phyloP scores from a whole-genome alignment of 306 rosid species.

The Pachyrhizus erosus region DNA sequence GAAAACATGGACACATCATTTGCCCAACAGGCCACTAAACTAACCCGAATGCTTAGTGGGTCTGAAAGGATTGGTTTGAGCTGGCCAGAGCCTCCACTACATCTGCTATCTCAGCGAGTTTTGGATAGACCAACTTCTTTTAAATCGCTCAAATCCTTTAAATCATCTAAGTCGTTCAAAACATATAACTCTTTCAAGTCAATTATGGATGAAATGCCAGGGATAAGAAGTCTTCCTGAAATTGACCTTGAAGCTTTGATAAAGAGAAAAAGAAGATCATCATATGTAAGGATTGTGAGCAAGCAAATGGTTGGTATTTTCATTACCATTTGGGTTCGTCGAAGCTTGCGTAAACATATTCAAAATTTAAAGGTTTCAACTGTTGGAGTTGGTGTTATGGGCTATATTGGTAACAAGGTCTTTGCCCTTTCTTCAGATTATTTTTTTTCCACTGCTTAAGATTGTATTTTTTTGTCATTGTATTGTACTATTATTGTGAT shows the following conservation, averaged over 20 bases:
- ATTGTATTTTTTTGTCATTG: neutral
- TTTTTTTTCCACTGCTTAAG: neutral
- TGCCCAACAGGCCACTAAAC: constrained; percentile 55
- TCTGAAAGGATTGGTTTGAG: constrained; percentile 93
- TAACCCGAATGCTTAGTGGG: constrained; percentile 82
- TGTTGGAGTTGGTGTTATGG: constrained; percentile 99
- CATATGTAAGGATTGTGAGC: constrained; percentile 93
- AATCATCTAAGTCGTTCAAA: constrained; percentile 69
- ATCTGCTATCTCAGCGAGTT: constrained; percentile 67
- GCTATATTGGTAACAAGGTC: constrained; percentile 99
- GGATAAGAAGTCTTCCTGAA: constrained; percentile 65
- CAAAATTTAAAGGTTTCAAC: constrained; percentile 94
- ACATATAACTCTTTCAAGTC: constrained; percentile 76
- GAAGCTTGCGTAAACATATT: constrained; percentile 89
- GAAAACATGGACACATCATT: constrained; percentile 52
- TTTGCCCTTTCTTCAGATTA: neutral
- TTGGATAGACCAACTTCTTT: constrained; percentile 80
- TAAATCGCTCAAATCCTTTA: constrained; percentile 70
- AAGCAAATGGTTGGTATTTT: constrained; percentile 99
- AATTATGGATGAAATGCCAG: constrained; percentile 56
- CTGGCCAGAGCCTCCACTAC: constrained; percentile 95
- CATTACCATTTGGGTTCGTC: constrained; percentile 95
- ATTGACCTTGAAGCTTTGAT: constrained; percentile 83
- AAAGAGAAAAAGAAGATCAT: constrained; percentile 80
- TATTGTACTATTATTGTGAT: constrained; percentile 7